Evolutionary conservation across 257 asterid species (phyloP).

Genomic region (Primulina tabacum): DNA sequence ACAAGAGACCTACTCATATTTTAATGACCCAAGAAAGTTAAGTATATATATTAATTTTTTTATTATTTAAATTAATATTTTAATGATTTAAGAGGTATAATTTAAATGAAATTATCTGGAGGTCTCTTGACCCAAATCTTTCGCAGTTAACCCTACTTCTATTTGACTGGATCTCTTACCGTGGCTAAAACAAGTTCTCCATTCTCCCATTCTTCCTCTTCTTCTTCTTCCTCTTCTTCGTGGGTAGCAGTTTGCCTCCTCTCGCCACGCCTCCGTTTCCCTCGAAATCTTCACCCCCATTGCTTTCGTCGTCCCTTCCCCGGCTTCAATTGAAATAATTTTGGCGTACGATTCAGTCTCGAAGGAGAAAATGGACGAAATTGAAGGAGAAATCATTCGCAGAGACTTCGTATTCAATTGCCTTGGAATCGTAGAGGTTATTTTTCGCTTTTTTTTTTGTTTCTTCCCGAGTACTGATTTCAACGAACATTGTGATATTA

Average conservation of each 20-base stretch:
- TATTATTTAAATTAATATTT: no score
- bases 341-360: not conserved
- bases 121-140: no score
- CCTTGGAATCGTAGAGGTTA: not conserved
- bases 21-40: no score
- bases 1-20: no score
- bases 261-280: not conserved
- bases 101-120: no score
- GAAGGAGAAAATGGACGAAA: not conserved
- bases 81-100: no score
- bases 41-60: no score
- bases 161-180: no score
- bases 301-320: not conserved
- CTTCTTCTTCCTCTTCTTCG: not conserved
- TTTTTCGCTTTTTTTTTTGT: no score
- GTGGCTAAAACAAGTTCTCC: no score
- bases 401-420: not conserved
- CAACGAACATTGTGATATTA: not conserved
- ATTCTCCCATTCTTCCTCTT: no score
- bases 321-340: not conserved
- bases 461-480: not conserved
- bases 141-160: no score
- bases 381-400: not conserved
- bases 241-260: not conserved
- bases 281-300: not conserved